phyloP scores from a whole-genome alignment of 2,329 filamentous ascomycete species.

The Paraconiothyrium sp. region DNA sequence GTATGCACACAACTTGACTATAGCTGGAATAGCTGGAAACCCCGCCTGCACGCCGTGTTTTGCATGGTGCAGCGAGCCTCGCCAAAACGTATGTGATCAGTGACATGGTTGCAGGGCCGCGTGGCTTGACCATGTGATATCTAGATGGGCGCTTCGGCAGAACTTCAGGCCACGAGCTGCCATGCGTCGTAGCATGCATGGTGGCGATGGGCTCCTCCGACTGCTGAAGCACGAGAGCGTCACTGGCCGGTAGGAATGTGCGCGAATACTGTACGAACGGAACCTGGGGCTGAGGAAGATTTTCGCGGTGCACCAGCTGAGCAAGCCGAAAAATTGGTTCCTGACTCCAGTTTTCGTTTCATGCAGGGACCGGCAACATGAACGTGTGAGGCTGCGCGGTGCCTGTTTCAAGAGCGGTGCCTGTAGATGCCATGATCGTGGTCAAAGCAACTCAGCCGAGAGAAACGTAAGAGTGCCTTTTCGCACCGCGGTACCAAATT shows the following conservation, averaged over 20 bases:
- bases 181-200: constrained; percentile 9
- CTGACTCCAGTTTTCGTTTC: constrained; percentile 31
- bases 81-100: background rate
- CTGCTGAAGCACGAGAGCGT: background rate
- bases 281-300: constrained; percentile 21
- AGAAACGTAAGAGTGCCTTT: background rate
- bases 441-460: constrained; percentile 8
- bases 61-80: constrained; percentile 11
- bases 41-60: constrained; percentile 1
- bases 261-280: background rate
- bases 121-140: constrained; percentile 8
- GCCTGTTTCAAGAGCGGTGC: constrained; percentile 23
- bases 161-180: constrained; percentile 16
- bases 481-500: background rate
- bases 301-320: constrained; percentile 10
- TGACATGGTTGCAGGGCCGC: constrained; percentile 3
- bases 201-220: constrained; percentile 1
- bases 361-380: constrained; percentile 38
- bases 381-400: constrained; percentile 16
- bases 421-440: background rate
- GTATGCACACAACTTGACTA: background rate
- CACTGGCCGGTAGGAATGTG: background rate
- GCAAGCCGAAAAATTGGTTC: constrained; percentile 25
- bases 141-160: background rate
- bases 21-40: constrained; percentile 5